Percentiles rank a stretch among this genome's conserved stretches.
Conservation (phyloP, 305 asterid genomes). For the Solanum hybrid region DNA sequence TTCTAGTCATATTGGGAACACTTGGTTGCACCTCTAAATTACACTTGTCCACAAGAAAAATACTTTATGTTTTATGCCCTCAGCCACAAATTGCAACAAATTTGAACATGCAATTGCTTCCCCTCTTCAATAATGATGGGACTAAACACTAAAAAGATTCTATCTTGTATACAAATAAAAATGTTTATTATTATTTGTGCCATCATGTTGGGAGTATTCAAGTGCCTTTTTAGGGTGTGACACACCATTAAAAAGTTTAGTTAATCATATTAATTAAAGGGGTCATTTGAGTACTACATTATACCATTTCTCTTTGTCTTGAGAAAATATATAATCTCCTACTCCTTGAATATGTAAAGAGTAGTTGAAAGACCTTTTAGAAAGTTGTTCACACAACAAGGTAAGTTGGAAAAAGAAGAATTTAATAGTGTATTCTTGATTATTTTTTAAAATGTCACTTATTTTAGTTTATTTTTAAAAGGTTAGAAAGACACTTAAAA, state of each 20-base stretch:
- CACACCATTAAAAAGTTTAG: neutral
- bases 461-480: neutral
- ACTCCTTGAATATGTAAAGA: neutral
- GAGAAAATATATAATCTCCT: neutral
- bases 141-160: neutral
- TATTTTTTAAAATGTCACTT: neutral
- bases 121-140: neutral
- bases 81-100: neutral
- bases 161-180: neutral
- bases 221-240: neutral
- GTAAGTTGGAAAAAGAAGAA: neutral
- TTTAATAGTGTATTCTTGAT: neutral
- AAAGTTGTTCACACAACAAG: neutral
- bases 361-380: neutral
- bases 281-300: neutral
- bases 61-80: neutral
- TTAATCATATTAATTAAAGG: neutral
- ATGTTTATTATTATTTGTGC: neutral
- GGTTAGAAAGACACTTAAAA: neutral
- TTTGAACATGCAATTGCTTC: neutral
- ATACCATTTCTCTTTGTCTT: neutral
- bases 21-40: slow-evolving; percentile 5
- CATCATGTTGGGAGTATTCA: neutral
- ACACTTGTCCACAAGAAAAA: neutral
- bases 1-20: slow-evolving; percentile 19